Evolutionary conservation across 257 asterid species (phyloP).

Genomic region (Solanum appendiculatum): DNA sequence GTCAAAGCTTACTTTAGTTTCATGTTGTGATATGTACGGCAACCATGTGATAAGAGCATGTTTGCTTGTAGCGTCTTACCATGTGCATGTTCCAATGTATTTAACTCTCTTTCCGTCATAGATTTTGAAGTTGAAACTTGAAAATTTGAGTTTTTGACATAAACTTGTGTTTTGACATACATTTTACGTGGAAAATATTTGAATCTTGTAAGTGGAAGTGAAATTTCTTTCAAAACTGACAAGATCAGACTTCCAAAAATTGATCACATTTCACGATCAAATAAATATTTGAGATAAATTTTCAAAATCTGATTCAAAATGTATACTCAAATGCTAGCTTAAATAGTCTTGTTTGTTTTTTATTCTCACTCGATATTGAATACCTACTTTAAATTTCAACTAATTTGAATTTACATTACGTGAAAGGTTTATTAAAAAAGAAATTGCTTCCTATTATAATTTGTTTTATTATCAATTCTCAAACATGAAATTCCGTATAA

Average conservation of each 20-base stretch:
- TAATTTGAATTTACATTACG: not conserved
- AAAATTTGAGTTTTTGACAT: too few species aligned
- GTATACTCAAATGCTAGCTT: not conserved
- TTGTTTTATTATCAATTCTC: not conserved
- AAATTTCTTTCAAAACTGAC: too few species aligned
- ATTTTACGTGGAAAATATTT: too few species aligned
- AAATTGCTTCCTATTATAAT: not conserved
- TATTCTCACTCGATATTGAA: not conserved
- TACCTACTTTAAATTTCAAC: not conserved
- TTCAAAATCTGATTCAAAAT: not conserved
- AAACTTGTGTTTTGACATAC: too few species aligned
- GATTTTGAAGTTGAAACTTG: not conserved
- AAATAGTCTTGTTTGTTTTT: not conserved
- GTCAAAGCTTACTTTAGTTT: slow-evolving; percentile 15
- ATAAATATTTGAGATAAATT: not conserved
- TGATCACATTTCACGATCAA: not conserved
- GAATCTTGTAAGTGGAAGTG: too few species aligned
- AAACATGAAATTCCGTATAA: not conserved
- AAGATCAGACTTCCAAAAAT: not conserved
- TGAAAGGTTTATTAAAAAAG: not conserved
- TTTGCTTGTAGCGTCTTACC: not conserved
- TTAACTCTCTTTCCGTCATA: too few species aligned
- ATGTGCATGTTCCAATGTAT: not conserved
- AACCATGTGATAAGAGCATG: slow-evolving; percentile 27
- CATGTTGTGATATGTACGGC: slow-evolving; percentile 39